Evolutionary conservation across 2,329 filamentous ascomycete genomes (phyloP), one percentile per base, ranked within the genome.

Genomic region (Hypoxylon sp.): DNA sequence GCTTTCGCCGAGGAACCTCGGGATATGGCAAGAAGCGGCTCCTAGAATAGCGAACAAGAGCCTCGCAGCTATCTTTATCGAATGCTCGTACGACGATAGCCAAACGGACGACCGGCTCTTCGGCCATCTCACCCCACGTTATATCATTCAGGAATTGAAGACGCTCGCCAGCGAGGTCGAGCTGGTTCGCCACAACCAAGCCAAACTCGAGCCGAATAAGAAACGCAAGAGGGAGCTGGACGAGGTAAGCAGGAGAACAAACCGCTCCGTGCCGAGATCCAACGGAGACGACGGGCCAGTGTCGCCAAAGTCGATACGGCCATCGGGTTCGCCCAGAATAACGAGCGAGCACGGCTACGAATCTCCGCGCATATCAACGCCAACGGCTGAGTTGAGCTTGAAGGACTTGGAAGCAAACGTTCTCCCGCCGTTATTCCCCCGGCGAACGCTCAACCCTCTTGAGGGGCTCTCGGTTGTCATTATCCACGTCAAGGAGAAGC

Each of bases 401-500:
- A 69, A 67, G 4, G 78, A 79, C 2, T 54, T 70, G 3, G 77
- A 77, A 29, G 23, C 58, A 17, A 57, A 41, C 11, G 33, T 59
- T 18, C 29, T 47, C 0, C 33, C 50, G 5, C 35, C 56, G 2
- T 7, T 41, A 3, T 65, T 51, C 26, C 63, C 55, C 15, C 60
- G 69, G 1, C 35, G 70, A n/a, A 65, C 59, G 4, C 55, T 70
- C 69, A 45, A 67, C 8, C 87, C 87, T 5, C 79, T 99, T 3
- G 78, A 81, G 48, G 92, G 92, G 0, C 72, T 98, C 23, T 89
- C 87, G 62, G 80, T 99, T 1, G 87, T 97, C 46, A 86, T 98
- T 52, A 98, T 98, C 31, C 95, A 99, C 71, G 85, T 98, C 69
- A 99, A 99, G 73, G 94, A 98, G 64, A 88, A 84, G 18, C 77